Evolutionary conservation across 208 protist species (phyloP), one percentile per base, ranked within the genome.

Genomic region (Trypanosoma conorhini): DNA sequence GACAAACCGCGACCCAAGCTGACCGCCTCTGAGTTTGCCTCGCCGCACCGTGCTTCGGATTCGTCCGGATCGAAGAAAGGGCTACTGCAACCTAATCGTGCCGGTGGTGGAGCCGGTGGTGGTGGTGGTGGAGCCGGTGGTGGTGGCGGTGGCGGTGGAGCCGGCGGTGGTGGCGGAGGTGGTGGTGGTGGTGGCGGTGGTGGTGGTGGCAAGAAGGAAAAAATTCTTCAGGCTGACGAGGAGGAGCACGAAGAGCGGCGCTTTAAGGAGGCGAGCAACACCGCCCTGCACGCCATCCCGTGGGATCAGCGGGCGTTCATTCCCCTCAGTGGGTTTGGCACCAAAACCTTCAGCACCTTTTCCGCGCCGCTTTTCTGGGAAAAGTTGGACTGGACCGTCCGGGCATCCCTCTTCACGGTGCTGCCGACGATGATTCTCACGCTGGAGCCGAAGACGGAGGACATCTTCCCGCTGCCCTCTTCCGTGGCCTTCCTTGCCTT

Each of bases 301-400:
- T 96, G 91, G 89, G 87, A 94, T 64, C 86, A 96, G 72, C 82
- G 91, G 22, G 64, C 74, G 12, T 83, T 88, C 57, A 78, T 93
- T 55, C 91, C 91, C 44, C 77, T 93, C 64, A 88, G 62, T 17
- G 88, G 88, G 33, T 96, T 96, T 62, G 91, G 91, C 46, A 94
- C 83, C 2, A 82, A 81, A 52, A 87, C 88, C 64, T 96, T 93
- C 62, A 79, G 87, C 40, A 44, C 94, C 31, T 80, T 94, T 62
- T 83, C 84, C 50, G 87, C 88, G 19, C 91, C 91, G 21, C 85
- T 89, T 58, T 93, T 96, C 57, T 96, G 91, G 89, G 91, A 94
- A 74, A 94, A 94, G 77, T 63, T 94, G 57, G 91, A 96, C 67
- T 96, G 91, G 89, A 83, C 88, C 12, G 72, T 96, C 31, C 88